phyloP scores from a whole-genome alignment of 2,329 filamentous ascomycete genomes.

The Pseudocercospora crystallina region DNA sequence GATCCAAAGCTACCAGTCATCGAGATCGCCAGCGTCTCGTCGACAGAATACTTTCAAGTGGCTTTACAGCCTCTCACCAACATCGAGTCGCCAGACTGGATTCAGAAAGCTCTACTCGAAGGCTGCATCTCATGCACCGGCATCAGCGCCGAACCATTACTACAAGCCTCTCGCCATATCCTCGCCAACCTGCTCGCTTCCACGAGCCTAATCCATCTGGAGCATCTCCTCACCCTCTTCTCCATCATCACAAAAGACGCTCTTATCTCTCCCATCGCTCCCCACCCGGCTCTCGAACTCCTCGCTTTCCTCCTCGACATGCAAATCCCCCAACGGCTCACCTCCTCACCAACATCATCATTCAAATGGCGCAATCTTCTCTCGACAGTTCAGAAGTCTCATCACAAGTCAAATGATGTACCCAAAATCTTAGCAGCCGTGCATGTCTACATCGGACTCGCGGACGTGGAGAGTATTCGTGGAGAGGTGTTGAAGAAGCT shows the following conservation, averaged over 20 bases:
- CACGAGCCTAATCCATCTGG: slow-evolving; percentile 5
- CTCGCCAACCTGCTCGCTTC: slow-evolving; percentile 50
- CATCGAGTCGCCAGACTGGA: slow-evolving; percentile 22
- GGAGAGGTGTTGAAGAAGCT: slow-evolving; percentile 67
- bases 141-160: slow-evolving; percentile 72
- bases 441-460: slow-evolving; percentile 73
- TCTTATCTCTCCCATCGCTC: slow-evolving; percentile 10
- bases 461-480: slow-evolving; percentile 50
- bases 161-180: slow-evolving; percentile 67
- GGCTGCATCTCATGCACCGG: slow-evolving; percentile 73
- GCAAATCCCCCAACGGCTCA: slow-evolving; percentile 43
- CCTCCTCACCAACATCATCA: slow-evolving; percentile 24
- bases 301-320: slow-evolving; percentile 65
- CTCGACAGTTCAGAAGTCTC: slow-evolving; percentile 70
- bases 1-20: background rate
- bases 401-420: slow-evolving; percentile 80
- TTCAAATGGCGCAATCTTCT: slow-evolving; percentile 70
- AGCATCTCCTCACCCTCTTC: slow-evolving; percentile 24
- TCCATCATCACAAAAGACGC: slow-evolving; percentile 24
- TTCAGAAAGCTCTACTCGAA: slow-evolving; percentile 55
- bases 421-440: slow-evolving; percentile 78
- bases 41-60: slow-evolving; percentile 24
- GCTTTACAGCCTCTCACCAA: slow-evolving; percentile 19
- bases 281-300: slow-evolving; percentile 68
- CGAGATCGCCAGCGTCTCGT: slow-evolving; percentile 28